phyloP scores from a whole-genome alignment of 805 yeast genomes.

The Blastobotrys mokoenaii region DNA sequence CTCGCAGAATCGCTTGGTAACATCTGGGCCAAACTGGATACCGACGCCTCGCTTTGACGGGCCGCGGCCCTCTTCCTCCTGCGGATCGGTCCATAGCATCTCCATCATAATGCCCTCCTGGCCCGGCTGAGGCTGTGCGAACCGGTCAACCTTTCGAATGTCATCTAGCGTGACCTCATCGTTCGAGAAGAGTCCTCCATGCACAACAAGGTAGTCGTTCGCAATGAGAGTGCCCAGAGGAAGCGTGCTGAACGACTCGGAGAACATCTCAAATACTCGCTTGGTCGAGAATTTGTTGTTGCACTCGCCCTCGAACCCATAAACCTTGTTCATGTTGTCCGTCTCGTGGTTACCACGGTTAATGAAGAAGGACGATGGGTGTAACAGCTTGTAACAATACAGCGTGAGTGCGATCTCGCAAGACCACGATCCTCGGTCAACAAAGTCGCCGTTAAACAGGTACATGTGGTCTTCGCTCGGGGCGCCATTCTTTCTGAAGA shows the following conservation, averaged over 20 bases:
- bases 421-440: slow-evolving; percentile 97
- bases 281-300: slow-evolving; percentile 72
- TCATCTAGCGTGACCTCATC: slow-evolving; percentile 66
- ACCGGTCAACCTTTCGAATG: slow-evolving; percentile 61
- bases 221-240: slow-evolving; percentile 83
- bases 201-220: slow-evolving; percentile 76
- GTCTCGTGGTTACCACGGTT: slow-evolving; percentile 98
- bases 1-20: slow-evolving; percentile 71
- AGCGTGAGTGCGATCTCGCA: slow-evolving; percentile 85
- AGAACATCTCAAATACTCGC: slow-evolving; percentile 69
- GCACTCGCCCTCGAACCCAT: slow-evolving; percentile 95
- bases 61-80: slow-evolving; percentile 62
- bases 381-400: slow-evolving; percentile 66
- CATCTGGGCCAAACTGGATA: slow-evolving; percentile 93
- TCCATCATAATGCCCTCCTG: slow-evolving; percentile 93
- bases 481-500: slow-evolving; percentile 66
- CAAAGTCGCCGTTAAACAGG: slow-evolving; percentile 94
- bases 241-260: slow-evolving; percentile 75
- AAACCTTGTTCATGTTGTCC: slow-evolving; percentile 90
- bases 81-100: slow-evolving; percentile 96
- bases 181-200: slow-evolving; percentile 87
- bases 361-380: slow-evolving; percentile 60
- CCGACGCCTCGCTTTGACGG: slow-evolving; percentile 94
- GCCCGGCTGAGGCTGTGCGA: slow-evolving; percentile 69
- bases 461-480: slow-evolving; percentile 63